These are phyloP conservation scores for Nakazawaea laoshanensis DNA, from an alignment of 805 yeast genomes.

Conservation along the genomic window DNA sequence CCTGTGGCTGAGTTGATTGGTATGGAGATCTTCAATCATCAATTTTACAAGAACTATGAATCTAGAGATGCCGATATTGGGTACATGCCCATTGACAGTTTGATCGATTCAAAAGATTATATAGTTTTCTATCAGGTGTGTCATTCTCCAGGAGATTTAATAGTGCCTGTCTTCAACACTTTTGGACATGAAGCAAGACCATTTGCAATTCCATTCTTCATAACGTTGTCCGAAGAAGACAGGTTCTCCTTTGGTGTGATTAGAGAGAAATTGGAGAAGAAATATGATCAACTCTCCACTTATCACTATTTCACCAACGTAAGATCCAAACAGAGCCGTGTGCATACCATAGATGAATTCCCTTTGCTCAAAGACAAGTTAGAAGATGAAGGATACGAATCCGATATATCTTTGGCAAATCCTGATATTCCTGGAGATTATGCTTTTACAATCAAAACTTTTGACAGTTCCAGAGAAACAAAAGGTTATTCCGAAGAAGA, in stretches of 20 bases:
- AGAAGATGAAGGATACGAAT: conserved; percentile 28
- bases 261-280: conserved; percentile 44
- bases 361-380: conserved; percentile 14
- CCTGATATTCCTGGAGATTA: conserved; percentile 41
- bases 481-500: conserved; percentile 11
- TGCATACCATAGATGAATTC: conserved; percentile 17
- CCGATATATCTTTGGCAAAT: conserved; percentile 43
- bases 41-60: conserved; percentile 64
- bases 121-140: conserved; percentile 48
- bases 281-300: conserved; percentile 40
- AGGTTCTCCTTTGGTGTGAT: conserved; percentile 48
- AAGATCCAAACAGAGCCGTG: conserved; percentile 11
- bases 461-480: conserved; percentile 22
- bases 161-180: conserved; percentile 55
- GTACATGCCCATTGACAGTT: conserved; percentile 59
- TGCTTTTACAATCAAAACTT: conserved; percentile 38
- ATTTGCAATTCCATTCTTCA: conserved; percentile 74
- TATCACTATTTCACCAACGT: conserved; percentile 24
- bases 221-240: conserved; percentile 47
- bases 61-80: conserved; percentile 39
- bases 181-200: conserved; percentile 31
- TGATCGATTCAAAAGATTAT: conserved; percentile 55
- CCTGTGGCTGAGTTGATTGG: conserved; percentile 34
- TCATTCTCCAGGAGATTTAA: conserved; percentile 37
- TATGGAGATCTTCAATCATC: conserved; percentile 57